These are phyloP conservation scores for Gymnopilus dilepis DNA, from an alignment of 768 basidiomycete genomes.

Conservation along the genomic window DNA sequence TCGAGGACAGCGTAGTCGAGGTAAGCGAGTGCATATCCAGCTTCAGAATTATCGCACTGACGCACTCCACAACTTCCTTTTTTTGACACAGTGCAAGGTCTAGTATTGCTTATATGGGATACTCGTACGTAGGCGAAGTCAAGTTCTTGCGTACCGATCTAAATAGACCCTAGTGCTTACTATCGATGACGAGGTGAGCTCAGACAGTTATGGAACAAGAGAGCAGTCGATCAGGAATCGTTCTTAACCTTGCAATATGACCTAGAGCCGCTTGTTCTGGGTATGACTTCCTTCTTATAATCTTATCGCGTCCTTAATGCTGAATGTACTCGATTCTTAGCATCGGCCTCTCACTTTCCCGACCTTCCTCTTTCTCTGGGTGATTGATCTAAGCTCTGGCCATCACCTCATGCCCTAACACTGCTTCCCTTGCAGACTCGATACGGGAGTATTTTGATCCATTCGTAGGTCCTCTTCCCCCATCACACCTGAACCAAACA, in stretches of 20 bases:
- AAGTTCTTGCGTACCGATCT: not conserved
- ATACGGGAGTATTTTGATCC: not conserved
- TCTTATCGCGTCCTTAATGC: not conserved
- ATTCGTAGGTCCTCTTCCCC: not conserved
- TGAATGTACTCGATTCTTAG: not conserved
- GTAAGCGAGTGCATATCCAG: not conserved
- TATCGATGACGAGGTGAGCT: not conserved
- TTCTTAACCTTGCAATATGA: not conserved
- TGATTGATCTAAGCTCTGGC: not conserved
- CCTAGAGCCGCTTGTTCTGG: slow-evolving; percentile 3
- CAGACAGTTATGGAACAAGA: not conserved
- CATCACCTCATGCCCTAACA: no score
- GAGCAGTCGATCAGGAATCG: not conserved
- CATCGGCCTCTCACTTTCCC: not conserved
- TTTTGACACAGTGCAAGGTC: slow-evolving; percentile 3
- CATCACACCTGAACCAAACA: not conserved
- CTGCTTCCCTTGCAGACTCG: not conserved
- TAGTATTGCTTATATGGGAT: slow-evolving; percentile 3
- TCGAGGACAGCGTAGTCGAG: slow-evolving; percentile 14
- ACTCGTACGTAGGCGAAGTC: not conserved
- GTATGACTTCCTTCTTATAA: not conserved
- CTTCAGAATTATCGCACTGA: not conserved
- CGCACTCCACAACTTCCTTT: not conserved
- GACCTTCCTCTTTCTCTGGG: slow-evolving; percentile 6
- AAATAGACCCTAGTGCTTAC: not conserved